These are phyloP conservation scores for Phaffomyces opuntiae DNA, from an alignment of 805 yeast species.

Conservation along the genomic window DNA sequence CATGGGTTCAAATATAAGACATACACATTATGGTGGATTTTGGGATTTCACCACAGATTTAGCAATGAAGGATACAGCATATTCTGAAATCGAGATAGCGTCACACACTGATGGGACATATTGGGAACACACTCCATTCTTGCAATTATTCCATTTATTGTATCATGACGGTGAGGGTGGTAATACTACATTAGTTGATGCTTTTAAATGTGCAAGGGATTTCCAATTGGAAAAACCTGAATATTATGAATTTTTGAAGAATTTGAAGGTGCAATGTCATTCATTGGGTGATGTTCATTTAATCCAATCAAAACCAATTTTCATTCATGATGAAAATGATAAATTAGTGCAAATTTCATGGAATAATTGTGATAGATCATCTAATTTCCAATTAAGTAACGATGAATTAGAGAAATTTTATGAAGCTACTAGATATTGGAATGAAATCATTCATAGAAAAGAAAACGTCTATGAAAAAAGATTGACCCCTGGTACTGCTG, in stretches of 20 bases:
- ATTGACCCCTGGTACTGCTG: slow-evolving; percentile 56
- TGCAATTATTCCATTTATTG: slow-evolving; percentile 60
- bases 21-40: slow-evolving; percentile 74
- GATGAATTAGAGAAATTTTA: slow-evolving; percentile 45
- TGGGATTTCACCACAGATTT: slow-evolving; percentile 73
- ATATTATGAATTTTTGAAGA: slow-evolving; percentile 42
- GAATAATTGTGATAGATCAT: slow-evolving; percentile 65
- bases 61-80: slow-evolving; percentile 63
- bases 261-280: slow-evolving; percentile 55
- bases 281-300: slow-evolving; percentile 70
- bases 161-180: slow-evolving; percentile 64
- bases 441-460: slow-evolving; percentile 39
- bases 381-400: slow-evolving; percentile 34
- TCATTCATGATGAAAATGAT: slow-evolving; percentile 45
- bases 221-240: slow-evolving; percentile 42
- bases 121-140: slow-evolving; percentile 67
- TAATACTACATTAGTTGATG: slow-evolving; percentile 59
- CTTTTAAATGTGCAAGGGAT: slow-evolving; percentile 50
- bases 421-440: slow-evolving; percentile 52
- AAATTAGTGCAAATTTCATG: slow-evolving; percentile 57
- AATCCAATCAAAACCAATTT: slow-evolving; percentile 56
- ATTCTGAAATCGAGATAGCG: slow-evolving; percentile 57
- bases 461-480: slow-evolving; percentile 48
- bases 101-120: slow-evolving; percentile 71
- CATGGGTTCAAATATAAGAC: slow-evolving; percentile 49